phyloP scores from a whole-genome alignment of 2,329 filamentous ascomycete species.

The Cadophora gregata region DNA sequence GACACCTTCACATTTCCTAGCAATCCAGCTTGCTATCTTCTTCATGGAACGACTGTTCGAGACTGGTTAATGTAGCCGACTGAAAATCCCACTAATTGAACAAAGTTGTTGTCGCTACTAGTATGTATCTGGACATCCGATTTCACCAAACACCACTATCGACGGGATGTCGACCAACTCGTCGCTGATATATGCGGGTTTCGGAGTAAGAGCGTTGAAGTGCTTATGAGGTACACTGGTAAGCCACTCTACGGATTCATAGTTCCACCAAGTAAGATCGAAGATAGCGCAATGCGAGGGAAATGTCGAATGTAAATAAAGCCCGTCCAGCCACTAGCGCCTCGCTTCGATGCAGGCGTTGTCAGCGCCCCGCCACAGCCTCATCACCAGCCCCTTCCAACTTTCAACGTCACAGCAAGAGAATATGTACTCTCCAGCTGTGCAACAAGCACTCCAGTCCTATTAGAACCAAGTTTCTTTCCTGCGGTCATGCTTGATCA shows the following conservation, averaged over 20 bases:
- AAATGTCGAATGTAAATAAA: not conserved
- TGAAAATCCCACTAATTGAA: slow-evolving; percentile 46
- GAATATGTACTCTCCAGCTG: not conserved
- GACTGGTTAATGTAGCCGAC: slow-evolving; percentile 56
- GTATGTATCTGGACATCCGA: slow-evolving; percentile 49
- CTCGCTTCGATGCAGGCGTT: not conserved
- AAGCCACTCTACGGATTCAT: no score
- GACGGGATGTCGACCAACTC: slow-evolving; percentile 46
- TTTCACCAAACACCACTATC: slow-evolving; percentile 48
- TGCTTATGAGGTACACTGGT: slow-evolving; percentile 30
- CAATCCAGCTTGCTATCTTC: slow-evolving; percentile 53
- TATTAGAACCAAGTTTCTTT: not conserved
- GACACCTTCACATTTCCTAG: slow-evolving; percentile 52
- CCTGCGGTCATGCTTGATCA: not conserved
- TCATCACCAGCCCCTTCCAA: not conserved
- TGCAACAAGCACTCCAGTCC: not conserved
- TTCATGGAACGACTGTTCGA: slow-evolving; percentile 53
- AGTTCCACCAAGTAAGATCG: no score
- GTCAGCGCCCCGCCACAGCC: not conserved
- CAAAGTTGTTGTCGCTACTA: slow-evolving; percentile 45
- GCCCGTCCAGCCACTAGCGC: no score
- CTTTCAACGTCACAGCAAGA: not conserved
- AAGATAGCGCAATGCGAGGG: no score
- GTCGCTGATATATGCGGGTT: slow-evolving; percentile 4
- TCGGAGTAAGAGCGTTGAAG: slow-evolving; percentile 19